Evolutionary conservation across 805 yeast species (phyloP).

Genomic region (Candida ficus): DNA sequence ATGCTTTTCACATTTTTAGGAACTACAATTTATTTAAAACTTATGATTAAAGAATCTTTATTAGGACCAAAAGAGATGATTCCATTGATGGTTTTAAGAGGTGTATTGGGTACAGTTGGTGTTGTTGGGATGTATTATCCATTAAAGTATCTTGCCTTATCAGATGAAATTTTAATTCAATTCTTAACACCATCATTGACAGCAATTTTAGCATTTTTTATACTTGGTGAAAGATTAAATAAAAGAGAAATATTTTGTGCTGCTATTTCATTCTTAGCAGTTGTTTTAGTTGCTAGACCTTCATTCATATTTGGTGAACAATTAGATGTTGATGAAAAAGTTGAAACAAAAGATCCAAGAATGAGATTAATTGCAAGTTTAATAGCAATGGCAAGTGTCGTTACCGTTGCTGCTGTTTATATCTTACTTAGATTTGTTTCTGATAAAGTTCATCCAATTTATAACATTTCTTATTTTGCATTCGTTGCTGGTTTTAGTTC

Average conservation of each 20-base stretch:
- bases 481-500: constrained; percentile 52
- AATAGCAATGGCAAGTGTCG: constrained; percentile 58
- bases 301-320: constrained; percentile 52
- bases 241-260: constrained; percentile 60
- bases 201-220: constrained; percentile 57
- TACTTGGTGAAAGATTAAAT: constrained; percentile 58
- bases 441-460: constrained; percentile 63
- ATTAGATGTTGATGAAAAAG: constrained; percentile 26
- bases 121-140: constrained; percentile 72
- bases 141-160: constrained; percentile 59
- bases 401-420: constrained; percentile 60
- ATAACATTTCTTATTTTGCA: constrained; percentile 71
- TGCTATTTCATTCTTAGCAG: constrained; percentile 60
- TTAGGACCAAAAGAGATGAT: constrained; percentile 60
- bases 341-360: constrained; percentile 45
- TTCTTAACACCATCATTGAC: constrained; percentile 71
- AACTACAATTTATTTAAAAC: constrained; percentile 50
- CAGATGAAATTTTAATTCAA: constrained; percentile 71
- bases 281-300: constrained; percentile 73
- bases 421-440: constrained; percentile 67
- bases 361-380: constrained; percentile 53
- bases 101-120: constrained; percentile 68
- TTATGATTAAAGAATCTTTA: constrained; percentile 54
- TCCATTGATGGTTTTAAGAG: constrained; percentile 48
- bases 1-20: constrained; percentile 63